phyloP scores from a whole-genome alignment of 2,329 filamentous ascomycete genomes.

The Aspergillus fischeri region DNA sequence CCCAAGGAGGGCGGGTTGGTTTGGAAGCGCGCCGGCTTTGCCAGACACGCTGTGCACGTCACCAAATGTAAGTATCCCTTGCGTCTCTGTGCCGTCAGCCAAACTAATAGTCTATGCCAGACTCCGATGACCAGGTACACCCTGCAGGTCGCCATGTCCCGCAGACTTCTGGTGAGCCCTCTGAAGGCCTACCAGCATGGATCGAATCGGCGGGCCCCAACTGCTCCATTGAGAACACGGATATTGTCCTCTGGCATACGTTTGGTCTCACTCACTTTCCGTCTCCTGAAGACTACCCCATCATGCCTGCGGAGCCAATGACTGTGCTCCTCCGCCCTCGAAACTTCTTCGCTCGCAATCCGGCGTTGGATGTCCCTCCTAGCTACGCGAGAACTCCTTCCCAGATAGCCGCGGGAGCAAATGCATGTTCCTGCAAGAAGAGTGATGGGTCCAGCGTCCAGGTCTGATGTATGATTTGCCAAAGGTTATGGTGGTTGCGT shows the following conservation, averaged over 20 bases:
- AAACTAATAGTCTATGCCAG: slow-evolving; percentile 40
- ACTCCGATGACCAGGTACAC: slow-evolving; percentile 76
- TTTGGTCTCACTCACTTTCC: slow-evolving; percentile 91
- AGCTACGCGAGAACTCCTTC: slow-evolving; percentile 70
- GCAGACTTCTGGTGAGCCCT: slow-evolving; percentile 77
- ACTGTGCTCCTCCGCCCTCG: slow-evolving; percentile 71
- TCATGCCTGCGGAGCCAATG: slow-evolving; percentile 88
- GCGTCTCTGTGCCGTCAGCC: slow-evolving; percentile 1
- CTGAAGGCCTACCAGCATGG: slow-evolving; percentile 69
- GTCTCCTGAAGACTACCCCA: slow-evolving; percentile 81
- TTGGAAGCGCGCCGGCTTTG: slow-evolving; percentile 86
- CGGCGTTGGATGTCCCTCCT: slow-evolving; percentile 74
- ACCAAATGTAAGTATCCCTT: slow-evolving; percentile 67
- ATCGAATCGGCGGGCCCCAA: slow-evolving; percentile 61
- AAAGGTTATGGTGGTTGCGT: not conserved
- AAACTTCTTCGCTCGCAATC: slow-evolving; percentile 79
- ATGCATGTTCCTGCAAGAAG: slow-evolving; percentile 33
- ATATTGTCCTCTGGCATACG: slow-evolving; percentile 90
- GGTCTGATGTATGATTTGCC: slow-evolving; percentile 28
- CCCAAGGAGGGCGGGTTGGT: slow-evolving; percentile 78
- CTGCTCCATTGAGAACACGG: slow-evolving; percentile 70
- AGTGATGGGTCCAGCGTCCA: slow-evolving; percentile 36
- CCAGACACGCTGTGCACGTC: slow-evolving; percentile 80
- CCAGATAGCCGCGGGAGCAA: slow-evolving; percentile 52
- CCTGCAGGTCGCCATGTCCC: slow-evolving; percentile 84